Conservation (phyloP, 1,284 basidiomycete species). For the Heterobasidion occidentale region DNA sequence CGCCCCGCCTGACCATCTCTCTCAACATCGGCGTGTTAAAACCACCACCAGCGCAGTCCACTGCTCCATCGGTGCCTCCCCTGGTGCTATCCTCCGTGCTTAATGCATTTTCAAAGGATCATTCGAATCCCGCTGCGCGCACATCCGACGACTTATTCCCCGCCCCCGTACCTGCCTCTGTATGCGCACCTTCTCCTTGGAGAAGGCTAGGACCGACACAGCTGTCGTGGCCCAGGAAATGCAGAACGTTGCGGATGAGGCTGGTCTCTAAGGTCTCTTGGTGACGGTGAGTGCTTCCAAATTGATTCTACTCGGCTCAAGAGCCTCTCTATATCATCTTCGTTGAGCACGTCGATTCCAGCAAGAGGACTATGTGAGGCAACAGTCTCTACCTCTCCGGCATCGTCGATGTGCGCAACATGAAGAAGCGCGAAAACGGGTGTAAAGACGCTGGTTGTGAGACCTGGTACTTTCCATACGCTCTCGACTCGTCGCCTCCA, state of each 20-base stretch:
- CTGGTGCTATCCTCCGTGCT: constrained; percentile 18
- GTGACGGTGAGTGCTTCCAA: constrained; percentile 50
- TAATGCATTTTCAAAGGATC: constrained; percentile 13
- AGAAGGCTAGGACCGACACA: constrained; percentile 80
- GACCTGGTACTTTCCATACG: constrained; percentile 96
- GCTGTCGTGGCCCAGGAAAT: constrained; percentile 75
- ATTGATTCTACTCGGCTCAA: constrained; percentile 47
- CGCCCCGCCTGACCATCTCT: constrained; percentile 42
- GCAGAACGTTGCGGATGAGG: constrained; percentile 70
- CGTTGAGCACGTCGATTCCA: constrained; percentile 96
- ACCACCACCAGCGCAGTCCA: constrained; percentile 22
- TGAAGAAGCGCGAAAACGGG: constrained; percentile 94
- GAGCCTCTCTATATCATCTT: constrained; percentile 94
- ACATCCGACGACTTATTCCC: not conserved
- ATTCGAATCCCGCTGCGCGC: constrained; percentile 15
- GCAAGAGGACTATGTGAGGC: constrained; percentile 96
- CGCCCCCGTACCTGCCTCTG: constrained; percentile 14
- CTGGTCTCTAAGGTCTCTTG: constrained; percentile 82
- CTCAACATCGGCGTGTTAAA: constrained; percentile 53
- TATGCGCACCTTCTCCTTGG: constrained; percentile 26
- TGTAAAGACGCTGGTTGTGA: constrained; percentile 94
- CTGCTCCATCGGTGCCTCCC: constrained; percentile 18
- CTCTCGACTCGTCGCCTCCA: constrained; percentile 91
- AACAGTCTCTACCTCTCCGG: constrained; percentile 86
- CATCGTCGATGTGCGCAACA: constrained; percentile 93